These are phyloP conservation scores for Moelleriella libera DNA, from an alignment of 2,329 filamentous ascomycete species.

Conservation along the genomic window DNA sequence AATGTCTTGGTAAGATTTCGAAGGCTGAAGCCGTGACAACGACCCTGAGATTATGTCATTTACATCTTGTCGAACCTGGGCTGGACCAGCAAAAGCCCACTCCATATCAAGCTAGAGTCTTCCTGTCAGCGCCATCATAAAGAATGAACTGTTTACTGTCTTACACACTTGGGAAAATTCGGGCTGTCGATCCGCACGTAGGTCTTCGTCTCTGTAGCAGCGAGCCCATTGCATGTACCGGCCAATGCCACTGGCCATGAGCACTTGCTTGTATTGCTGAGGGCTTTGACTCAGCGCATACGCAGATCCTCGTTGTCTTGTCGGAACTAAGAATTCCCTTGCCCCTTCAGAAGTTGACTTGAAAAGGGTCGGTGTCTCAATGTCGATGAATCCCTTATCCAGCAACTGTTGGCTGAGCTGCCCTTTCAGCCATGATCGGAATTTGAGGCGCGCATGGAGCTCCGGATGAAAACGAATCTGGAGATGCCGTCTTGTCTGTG, in stretches of 20 bases:
- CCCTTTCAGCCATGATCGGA: conserved; percentile 48
- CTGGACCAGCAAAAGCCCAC: conserved; percentile 65
- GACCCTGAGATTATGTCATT: conserved; percentile 19
- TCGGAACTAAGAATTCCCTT: conserved; percentile 86
- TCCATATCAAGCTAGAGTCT: conserved; percentile 69
- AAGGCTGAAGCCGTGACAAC: conserved; percentile 13
- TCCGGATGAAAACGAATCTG: conserved; percentile 64
- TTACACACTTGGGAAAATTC: conserved; percentile 74
- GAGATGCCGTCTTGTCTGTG: conserved; percentile 62
- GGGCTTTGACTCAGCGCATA: conserved; percentile 94
- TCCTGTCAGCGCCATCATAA: background rate
- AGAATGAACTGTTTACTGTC: background rate
- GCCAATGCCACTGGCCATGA: conserved; percentile 79
- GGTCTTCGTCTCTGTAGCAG: conserved; percentile 91
- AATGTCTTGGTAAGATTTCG: conserved; percentile 50
- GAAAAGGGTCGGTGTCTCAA: conserved; percentile 90
- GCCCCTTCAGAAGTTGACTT: conserved; percentile 96
- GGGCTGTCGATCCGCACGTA: conserved; percentile 82
- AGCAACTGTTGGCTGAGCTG: conserved; percentile 40
- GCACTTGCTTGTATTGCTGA: conserved; percentile 95
- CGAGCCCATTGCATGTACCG: conserved; percentile 86
- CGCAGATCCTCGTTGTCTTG: conserved; percentile 57
- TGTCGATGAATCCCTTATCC: conserved; percentile 51
- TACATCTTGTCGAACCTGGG: conserved; percentile 18
- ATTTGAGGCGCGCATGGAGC: conserved; percentile 53